A percentile compares a stretch with the other conserved stretches of the same genome.
These are phyloP conservation scores for Apiospora aurea DNA, from an alignment of 2,329 filamentous ascomycete genomes.

Conservation along the genomic window DNA sequence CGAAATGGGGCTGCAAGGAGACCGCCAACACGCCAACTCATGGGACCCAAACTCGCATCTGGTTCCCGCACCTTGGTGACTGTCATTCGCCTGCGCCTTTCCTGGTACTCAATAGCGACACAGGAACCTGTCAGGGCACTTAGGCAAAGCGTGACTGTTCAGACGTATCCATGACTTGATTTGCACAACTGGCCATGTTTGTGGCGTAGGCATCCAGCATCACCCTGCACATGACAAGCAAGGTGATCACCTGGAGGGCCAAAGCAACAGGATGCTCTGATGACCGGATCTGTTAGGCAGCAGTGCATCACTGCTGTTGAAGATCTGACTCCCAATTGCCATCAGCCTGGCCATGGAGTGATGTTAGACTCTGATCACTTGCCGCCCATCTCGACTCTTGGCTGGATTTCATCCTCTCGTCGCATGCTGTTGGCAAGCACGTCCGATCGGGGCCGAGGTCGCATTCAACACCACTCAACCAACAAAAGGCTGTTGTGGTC, in stretches of 20 bases:
- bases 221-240: not conserved
- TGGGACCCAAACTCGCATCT: not conserved
- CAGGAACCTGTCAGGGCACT: not conserved
- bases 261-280: not conserved
- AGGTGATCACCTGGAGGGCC: not conserved
- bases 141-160: not conserved
- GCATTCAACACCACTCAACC: slow-evolving; percentile 28
- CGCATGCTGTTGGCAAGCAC: too few species aligned
- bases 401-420: not conserved
- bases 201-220: not conserved
- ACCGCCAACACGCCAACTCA: not conserved
- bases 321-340: not conserved
- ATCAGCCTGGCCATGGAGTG: not conserved
- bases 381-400: not conserved
- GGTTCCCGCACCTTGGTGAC: too few species aligned
- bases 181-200: not conserved
- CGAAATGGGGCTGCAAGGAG: not conserved
- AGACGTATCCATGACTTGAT: not conserved
- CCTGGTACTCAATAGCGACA: not conserved
- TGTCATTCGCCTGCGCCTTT: not conserved
- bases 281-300: not conserved
- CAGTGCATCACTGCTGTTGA: not conserved
- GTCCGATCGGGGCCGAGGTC: not conserved
- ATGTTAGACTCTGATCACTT: not conserved
- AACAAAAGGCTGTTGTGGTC: slow-evolving; percentile 43